A percentile compares a stretch with the other conserved stretches of the same genome.
Evolutionary conservation across 257 asterid species (phyloP).

Genomic region (Primulina huaijiensis): DNA sequence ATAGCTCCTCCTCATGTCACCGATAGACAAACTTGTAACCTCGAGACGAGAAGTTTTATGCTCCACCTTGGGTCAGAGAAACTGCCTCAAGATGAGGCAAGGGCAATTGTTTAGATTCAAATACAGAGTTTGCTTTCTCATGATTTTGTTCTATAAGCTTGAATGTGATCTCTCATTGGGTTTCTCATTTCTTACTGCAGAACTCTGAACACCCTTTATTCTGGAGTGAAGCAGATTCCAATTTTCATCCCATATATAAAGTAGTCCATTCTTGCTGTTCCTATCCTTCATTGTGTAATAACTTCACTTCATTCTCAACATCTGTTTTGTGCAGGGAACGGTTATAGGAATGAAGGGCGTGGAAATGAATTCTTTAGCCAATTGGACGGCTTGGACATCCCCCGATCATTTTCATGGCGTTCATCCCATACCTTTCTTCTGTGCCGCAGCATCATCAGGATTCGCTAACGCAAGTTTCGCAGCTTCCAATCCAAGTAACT

Average conservation of each 20-base stretch:
- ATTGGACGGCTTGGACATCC: slow-evolving; percentile 39
- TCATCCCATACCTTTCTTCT: slow-evolving; percentile 47
- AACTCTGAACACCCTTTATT: slow-evolving; percentile 41
- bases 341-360: slow-evolving; percentile 49
- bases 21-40: slow-evolving; percentile 33
- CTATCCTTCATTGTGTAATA: neutral
- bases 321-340: slow-evolving; percentile 51
- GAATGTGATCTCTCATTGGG: neutral
- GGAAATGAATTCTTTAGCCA: slow-evolving; percentile 43
- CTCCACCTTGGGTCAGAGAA: slow-evolving; percentile 38
- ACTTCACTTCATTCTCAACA: neutral
- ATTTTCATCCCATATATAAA: slow-evolving; percentile 49
- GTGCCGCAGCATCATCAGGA: slow-evolving; percentile 99
- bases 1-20: slow-evolving; percentile 51
- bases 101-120: slow-evolving; percentile 37
- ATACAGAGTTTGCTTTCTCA: neutral
- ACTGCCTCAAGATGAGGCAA: slow-evolving; percentile 36
- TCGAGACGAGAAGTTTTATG: slow-evolving; percentile 29
- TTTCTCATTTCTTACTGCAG: slow-evolving; percentile 34
- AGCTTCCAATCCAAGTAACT: slow-evolving; percentile 33
- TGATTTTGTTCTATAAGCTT: neutral
- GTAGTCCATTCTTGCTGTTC: slow-evolving; percentile 31
- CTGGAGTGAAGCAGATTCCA: slow-evolving; percentile 43
- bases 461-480: slow-evolving; percentile 59
- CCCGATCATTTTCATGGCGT: slow-evolving; percentile 31